phyloP scores from a whole-genome alignment of 345 rosid genomes.

The Moricandia moricandioides region DNA sequence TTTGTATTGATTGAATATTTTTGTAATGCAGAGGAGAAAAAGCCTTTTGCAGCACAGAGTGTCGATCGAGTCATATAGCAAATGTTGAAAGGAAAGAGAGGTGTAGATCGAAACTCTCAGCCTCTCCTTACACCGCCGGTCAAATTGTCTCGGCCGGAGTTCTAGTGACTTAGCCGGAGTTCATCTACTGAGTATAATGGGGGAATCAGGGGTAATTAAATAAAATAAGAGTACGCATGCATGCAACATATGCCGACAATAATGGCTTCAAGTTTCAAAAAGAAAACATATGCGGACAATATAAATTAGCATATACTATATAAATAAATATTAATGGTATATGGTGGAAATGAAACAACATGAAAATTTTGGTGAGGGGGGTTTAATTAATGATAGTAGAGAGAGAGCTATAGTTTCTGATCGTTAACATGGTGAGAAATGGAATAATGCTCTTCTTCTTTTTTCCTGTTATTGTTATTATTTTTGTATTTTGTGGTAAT shows the following conservation, averaged over 20 bases:
- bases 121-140: conserved; percentile 47
- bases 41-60: conserved; percentile 77
- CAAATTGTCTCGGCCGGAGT: conserved; percentile 70
- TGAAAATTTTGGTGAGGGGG: conserved; percentile 29
- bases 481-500: conserved; percentile 17
- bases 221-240: conserved; percentile 23
- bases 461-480: neutral
- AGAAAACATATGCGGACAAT: conserved; percentile 3
- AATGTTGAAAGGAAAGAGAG: conserved; percentile 62
- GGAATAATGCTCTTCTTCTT: conserved; percentile 13
- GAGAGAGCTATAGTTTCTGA: conserved; percentile 27
- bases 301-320: conserved; percentile 29
- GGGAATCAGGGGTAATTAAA: conserved; percentile 26
- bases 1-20: neutral
- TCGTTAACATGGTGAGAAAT: conserved; percentile 28
- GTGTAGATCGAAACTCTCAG: conserved; percentile 54
- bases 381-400: neutral
- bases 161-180: conserved; percentile 56
- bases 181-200: conserved; percentile 15
- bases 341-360: conserved; percentile 25
- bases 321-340: too few species aligned
- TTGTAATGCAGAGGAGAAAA: conserved; percentile 67
- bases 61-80: conserved; percentile 63
- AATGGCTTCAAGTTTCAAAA: too few species aligned
- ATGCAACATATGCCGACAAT: conserved; percentile 3